These are phyloP conservation scores for Cephaloascus fragrans DNA, from an alignment of 805 yeast genomes.

Conservation along the genomic window DNA sequence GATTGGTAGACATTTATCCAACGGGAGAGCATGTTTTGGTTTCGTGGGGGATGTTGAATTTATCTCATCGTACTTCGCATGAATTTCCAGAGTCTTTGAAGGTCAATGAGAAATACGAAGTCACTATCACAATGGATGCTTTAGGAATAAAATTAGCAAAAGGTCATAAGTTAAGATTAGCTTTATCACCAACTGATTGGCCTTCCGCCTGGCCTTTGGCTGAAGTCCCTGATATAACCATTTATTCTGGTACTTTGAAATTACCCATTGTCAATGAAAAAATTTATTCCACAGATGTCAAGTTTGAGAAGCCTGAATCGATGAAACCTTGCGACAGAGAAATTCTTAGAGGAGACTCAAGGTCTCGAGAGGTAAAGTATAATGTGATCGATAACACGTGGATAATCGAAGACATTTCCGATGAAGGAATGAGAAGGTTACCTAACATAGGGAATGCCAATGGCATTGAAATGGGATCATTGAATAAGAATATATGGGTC, in stretches of 20 bases:
- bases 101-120: slow-evolving; percentile 19
- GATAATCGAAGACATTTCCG: slow-evolving; percentile 21
- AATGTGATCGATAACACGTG: slow-evolving; percentile 23
- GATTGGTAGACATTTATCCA: slow-evolving; percentile 30
- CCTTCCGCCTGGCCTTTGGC: slow-evolving; percentile 38
- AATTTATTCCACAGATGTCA: slow-evolving; percentile 8
- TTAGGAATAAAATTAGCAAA: slow-evolving; percentile 22
- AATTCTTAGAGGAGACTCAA: slow-evolving; percentile 11
- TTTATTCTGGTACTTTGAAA: slow-evolving; percentile 11
- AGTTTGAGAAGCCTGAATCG: slow-evolving; percentile 17
- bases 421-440: slow-evolving; percentile 22
- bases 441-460: slow-evolving; percentile 18
- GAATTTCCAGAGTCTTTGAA: slow-evolving; percentile 27
- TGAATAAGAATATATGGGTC: slow-evolving; percentile 28
- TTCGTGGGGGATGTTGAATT: slow-evolving; percentile 37
- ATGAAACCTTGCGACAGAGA: slow-evolving; percentile 16
- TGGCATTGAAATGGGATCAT: slow-evolving; percentile 29
- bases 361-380: slow-evolving; percentile 13
- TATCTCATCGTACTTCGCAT: slow-evolving; percentile 29
- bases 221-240: slow-evolving; percentile 24
- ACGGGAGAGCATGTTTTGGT: slow-evolving; percentile 24
- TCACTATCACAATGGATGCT: slow-evolving; percentile 26
- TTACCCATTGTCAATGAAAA: slow-evolving; percentile 16
- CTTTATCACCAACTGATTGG: slow-evolving; percentile 37
- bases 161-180: slow-evolving; percentile 29